phyloP scores from a whole-genome alignment of 495 filamentous ascomycete species.

The Astrothelium macrocarpum region DNA sequence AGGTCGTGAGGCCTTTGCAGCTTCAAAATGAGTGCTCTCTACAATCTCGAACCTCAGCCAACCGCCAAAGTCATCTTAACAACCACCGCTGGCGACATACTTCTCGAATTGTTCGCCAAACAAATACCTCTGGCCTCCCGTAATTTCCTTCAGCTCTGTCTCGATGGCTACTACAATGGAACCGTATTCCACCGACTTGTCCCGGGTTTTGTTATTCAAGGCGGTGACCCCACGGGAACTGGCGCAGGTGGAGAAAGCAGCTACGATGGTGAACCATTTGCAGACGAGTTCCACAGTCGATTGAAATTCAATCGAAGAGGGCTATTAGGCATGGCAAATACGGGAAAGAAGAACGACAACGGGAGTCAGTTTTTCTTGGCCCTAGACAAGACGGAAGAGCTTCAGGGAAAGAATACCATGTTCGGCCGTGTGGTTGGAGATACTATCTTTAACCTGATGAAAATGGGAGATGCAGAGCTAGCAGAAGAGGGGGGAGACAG shows the following conservation, averaged over 20 bases:
- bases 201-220: conserved; percentile 86
- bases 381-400: conserved; percentile 67
- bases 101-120: conserved; percentile 85
- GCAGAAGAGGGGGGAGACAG: conserved; percentile 59
- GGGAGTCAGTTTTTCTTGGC: conserved; percentile 97
- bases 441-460: conserved; percentile 88
- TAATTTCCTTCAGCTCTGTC: conserved; percentile 90
- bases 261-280: conserved; percentile 72
- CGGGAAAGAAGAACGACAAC: conserved; percentile 63
- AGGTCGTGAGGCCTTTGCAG: neutral
- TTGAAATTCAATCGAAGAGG: conserved; percentile 89
- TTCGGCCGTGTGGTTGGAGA: conserved; percentile 91
- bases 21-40: conserved; percentile 67
- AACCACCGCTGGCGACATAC: conserved; percentile 80
- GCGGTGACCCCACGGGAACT: conserved; percentile 75
- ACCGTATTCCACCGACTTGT: conserved; percentile 92
- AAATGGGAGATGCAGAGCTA: conserved; percentile 81
- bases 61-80: conserved; percentile 83
- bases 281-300: conserved; percentile 84
- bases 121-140: conserved; percentile 84
- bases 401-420: conserved; percentile 61
- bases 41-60: conserved; percentile 87
- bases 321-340: conserved; percentile 86
- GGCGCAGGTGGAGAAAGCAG: conserved; percentile 86
- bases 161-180: conserved; percentile 87